Percentiles rank a stretch among this genome's conserved stretches.
Evolutionary conservation across 176 grass and related monocot genomes (phyloP).

Genomic region (Ensete glaucum): DNA sequence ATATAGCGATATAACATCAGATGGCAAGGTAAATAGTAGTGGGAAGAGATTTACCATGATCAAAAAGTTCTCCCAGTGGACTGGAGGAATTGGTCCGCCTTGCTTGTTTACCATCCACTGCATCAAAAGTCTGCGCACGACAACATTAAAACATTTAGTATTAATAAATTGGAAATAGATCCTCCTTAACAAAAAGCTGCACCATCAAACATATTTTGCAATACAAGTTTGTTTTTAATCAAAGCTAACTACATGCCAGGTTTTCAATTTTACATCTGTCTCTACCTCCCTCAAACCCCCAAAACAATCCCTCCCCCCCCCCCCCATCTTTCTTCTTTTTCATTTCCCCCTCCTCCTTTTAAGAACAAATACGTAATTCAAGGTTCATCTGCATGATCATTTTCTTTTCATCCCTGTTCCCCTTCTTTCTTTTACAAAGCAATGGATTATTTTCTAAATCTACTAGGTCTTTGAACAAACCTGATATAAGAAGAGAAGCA

Average conservation of each 20-base stretch:
- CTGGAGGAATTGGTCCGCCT: conserved; percentile 97
- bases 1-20: conserved; percentile 2
- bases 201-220: neutral
- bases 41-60: conserved; percentile 56
- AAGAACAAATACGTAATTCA: neutral
- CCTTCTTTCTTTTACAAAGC: neutral
- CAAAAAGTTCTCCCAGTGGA: conserved; percentile 98
- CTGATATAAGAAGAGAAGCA: conserved; percentile 99
- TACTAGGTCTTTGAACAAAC: conserved; percentile 40
- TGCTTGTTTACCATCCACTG: conserved; percentile 99
- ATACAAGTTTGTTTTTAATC: neutral
- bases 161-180: neutral
- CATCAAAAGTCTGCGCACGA: conserved; percentile 86
- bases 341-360: too few species aligned
- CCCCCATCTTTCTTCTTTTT: too few species aligned
- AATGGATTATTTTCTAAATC: neutral
- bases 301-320: too few species aligned
- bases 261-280: neutral
- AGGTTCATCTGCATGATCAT: neutral
- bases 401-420: neutral
- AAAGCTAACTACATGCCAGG: neutral
- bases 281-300: too few species aligned
- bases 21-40: neutral
- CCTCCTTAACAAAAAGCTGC: neutral
- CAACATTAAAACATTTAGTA: neutral